Evolutionary conservation across 352 stramenopile genomes (phyloP).

Genomic region (Discostella stelligera): DNA sequence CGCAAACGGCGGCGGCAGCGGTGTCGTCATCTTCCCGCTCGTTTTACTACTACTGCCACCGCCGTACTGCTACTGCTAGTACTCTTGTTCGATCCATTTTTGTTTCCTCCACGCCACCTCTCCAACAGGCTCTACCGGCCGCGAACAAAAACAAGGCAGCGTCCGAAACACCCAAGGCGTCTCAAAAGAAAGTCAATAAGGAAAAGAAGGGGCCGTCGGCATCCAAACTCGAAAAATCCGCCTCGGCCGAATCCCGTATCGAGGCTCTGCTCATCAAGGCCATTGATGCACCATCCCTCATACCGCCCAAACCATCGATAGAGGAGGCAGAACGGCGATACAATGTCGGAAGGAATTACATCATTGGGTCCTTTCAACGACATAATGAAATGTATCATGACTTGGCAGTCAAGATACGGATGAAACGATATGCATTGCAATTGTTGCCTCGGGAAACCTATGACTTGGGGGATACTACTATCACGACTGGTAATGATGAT

Average conservation of each 20-base stretch:
- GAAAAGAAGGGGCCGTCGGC: constrained; percentile 30
- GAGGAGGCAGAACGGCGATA: constrained; percentile 69
- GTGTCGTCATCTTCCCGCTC: no score
- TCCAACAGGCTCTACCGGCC: constrained; percentile 9
- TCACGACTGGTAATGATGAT: not conserved
- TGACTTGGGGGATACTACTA: constrained; percentile 34
- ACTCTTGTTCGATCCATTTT: constrained; percentile 18
- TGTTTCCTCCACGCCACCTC: constrained; percentile 23
- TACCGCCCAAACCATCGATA: constrained; percentile 27
- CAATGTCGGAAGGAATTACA: constrained; percentile 66
- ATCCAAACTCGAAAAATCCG: constrained; percentile 22
- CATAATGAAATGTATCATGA: constrained; percentile 78
- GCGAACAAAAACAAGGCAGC: not conserved
- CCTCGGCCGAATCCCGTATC: constrained; percentile 4
- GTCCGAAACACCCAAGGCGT: constrained; percentile 17
- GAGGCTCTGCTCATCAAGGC: constrained; percentile 32
- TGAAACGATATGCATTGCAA: constrained; percentile 75
- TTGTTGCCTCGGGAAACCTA: constrained; percentile 62
- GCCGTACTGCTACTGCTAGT: no score
- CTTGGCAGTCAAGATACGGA: constrained; percentile 69
- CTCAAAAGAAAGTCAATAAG: constrained; percentile 42
- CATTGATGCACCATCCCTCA: constrained; percentile 25
- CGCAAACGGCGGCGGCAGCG: no score
- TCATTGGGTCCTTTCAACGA: constrained; percentile 68
- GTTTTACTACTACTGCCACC: no score